Conservation (phyloP, 1,284 basidiomycete genomes). For the Moesziomyces aphidis region DNA sequence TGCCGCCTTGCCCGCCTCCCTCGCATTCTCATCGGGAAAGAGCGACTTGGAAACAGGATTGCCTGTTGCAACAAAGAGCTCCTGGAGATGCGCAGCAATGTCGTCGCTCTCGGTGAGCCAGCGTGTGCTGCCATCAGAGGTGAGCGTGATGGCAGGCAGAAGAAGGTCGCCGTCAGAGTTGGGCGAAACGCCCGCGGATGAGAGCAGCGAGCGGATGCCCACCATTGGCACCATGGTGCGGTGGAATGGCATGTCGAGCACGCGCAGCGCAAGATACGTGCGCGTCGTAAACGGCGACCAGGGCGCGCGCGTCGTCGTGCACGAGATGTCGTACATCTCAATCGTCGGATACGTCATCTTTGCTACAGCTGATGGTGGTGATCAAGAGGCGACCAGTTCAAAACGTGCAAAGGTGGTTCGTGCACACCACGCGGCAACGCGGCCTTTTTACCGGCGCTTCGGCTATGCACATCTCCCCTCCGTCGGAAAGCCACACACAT, state of each 20-base stretch:
- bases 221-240: constrained; percentile 17
- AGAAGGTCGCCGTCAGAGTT: not conserved
- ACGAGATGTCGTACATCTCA: constrained; percentile 37
- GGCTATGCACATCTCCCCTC: not conserved
- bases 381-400: not conserved
- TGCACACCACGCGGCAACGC: not conserved
- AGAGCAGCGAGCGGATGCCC: constrained; percentile 8
- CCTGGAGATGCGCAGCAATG: constrained; percentile 23
- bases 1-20: not conserved
- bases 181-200: constrained; percentile 1
- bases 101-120: constrained; percentile 25
- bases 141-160: constrained; percentile 30
- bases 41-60: constrained; percentile 14
- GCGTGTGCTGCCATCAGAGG: constrained; percentile 4
- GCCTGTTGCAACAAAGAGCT: constrained; percentile 19
- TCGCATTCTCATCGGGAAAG: constrained; percentile 14
- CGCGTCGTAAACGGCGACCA: constrained; percentile 42
- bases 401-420: not conserved
- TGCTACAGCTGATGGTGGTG: not conserved
- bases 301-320: constrained; percentile 17
- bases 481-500: not conserved
- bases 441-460: not conserved
- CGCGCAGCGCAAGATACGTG: constrained; percentile 23
- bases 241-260: constrained; percentile 31
- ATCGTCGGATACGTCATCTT: constrained; percentile 27